Base-by-base conservation (phyloP, 306 rosid genomes). In the Fagus sylvatica region DNA sequence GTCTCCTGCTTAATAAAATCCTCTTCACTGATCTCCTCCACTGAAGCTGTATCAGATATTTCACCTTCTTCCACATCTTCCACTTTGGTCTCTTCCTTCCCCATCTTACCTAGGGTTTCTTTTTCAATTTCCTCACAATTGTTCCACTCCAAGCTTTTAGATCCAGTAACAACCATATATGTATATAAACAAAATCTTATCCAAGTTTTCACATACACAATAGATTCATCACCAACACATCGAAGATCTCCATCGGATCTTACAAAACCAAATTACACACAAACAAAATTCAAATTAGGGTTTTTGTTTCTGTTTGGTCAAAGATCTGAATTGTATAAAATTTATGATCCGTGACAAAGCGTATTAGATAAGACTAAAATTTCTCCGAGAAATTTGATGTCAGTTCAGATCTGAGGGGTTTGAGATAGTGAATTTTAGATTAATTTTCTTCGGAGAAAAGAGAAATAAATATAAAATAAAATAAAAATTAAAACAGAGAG, bases 11-110 rank as follows among this genome's bases (percentile, higher is more conserved):
- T 91, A 1, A 82, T 85, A 84, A 93, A 96, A 91, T 89, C 99
- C 53, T 87, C 98, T 40, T 82, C 91, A 70, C 77, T 91, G 83
- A 96, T 96, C 94, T 96, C 99, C 78, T 90, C 98, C 67, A 95
- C 88, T 7, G 99, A 96, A 76, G 88, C 93, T 66, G 97, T 71
- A 78, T 93, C 97, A 7, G 98, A 91, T 86, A 96, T 93, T 78
- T 96, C 99, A 61, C 99, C 99, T 77, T 93, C 99, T 79, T 96
- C 99, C 3, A 90, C 99, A 80, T 86, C 99, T 74, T 77, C 89
- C 16, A 83, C 88, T 85, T 62, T 77, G 70, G 7, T 73, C 5
- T 76, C 89, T 17, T 85, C 89, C 81, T 78, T 87, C 65, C 83
- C 92, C 93, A 95, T 91, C 75, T 57, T 28, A 59, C 61, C 81